Percentiles rank a stretch among this genome's conserved stretches.
Conservation (phyloP, 2,329 filamentous ascomycete genomes). For the Pseudonectria foliicola region DNA sequence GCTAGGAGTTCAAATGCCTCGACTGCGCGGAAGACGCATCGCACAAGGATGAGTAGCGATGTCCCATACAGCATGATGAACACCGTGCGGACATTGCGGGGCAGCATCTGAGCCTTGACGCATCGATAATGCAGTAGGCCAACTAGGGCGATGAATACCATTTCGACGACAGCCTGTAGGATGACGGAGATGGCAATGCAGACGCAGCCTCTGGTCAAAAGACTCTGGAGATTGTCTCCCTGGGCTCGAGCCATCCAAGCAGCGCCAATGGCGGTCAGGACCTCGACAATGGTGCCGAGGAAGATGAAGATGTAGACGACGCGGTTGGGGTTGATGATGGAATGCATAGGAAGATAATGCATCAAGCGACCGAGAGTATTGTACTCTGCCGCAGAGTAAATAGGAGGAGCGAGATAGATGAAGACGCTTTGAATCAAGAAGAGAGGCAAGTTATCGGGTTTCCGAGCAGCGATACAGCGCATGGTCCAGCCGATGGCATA, state of each 20-base stretch:
- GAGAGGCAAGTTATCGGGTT: conserved; percentile 13
- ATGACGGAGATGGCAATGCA: conserved; percentile 45
- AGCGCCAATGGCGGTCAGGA: conserved; percentile 16
- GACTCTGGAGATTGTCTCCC: conserved; percentile 40
- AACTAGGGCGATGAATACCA: conserved; percentile 16
- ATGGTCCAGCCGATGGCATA: conserved; percentile 16
- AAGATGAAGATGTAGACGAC: conserved; percentile 22
- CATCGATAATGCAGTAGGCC: conserved; percentile 14
- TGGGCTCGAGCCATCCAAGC: conserved; percentile 18
- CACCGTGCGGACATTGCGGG: conserved; percentile 15
- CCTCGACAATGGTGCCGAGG: conserved; percentile 15
- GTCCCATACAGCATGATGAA: conserved; percentile 22
- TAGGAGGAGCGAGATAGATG: conserved; percentile 17
- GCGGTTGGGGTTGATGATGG: conserved; percentile 19
- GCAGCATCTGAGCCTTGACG: conserved; percentile 13
- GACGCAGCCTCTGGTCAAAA: conserved; percentile 48
- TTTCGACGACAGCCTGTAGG: conserved; percentile 22
- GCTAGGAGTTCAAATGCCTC: conserved; percentile 16
- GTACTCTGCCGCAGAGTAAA: conserved; percentile 20
- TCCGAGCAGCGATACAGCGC: conserved; percentile 12
- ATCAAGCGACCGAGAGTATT: conserved; percentile 20
- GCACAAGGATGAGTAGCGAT: conserved; percentile 17
- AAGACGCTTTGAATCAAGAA: conserved; percentile 20
- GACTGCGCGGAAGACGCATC: conserved; percentile 19
- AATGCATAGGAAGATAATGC: conserved; percentile 21